Evolutionary conservation across 768 basidiomycete genomes (phyloP), one percentile per base, ranked within the genome.

Genomic region (Tulasnella sp.): DNA sequence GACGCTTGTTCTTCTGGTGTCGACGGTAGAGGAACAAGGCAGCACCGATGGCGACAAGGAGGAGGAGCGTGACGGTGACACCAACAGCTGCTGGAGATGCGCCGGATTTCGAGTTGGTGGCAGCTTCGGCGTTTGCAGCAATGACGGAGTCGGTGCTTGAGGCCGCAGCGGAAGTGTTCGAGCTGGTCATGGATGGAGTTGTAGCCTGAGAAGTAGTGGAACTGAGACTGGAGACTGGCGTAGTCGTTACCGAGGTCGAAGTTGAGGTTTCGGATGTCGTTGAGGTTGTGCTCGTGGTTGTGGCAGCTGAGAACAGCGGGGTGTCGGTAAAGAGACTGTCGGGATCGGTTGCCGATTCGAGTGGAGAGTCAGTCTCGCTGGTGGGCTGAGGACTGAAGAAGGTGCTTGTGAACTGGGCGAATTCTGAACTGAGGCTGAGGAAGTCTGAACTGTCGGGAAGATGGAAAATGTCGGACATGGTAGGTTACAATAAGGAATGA

Each of bases 61-160:
- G 29, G 42, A 77, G 70, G 37, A 77, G 35, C 18, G 77, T 77
- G 44, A 77, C 69, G n/a, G 69, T 71, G 32, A 77, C 77, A 70
- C 77, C 77, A n/a, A 77, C 42, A 13, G 69, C 69, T 44, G 71
- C 77, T 44, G 77, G 51, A 48, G 70, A 44, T 44, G 77, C 42
- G 44, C 42, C 77, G 77, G 77, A 70, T 37, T 51, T 40, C 15
- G 51, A 32, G 29, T 29, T n/a, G 73, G 2, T 74, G 46, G 18
- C 35, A 74, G 23, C 44, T 35, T 51, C 55, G 23, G 55, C 29
- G 57, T 40, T 55, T 18, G 75, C 55, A 23, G 48, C 37, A 44
- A 57, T 57, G 51, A 76, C 26, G 15, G 74, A 37, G 16, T 39
- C 40, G 75, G 37, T 76, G 29, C 32, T 69, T 9, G 75, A 23